Evolutionary conservation across 2,329 filamentous ascomycete genomes (phyloP).

Genomic region (Clonostachys byssicola): DNA sequence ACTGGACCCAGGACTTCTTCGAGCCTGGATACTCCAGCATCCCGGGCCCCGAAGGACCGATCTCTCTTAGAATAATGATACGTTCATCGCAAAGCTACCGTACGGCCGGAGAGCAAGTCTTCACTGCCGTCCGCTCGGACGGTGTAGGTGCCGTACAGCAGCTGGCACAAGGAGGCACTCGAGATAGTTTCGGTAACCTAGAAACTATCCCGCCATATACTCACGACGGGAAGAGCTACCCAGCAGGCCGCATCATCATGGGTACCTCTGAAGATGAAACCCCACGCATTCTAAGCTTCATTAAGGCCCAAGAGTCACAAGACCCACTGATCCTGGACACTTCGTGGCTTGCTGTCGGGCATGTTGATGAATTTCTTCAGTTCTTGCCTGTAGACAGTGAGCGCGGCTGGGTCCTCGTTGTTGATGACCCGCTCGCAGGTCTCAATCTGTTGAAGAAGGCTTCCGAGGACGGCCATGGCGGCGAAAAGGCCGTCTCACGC

Average conservation of each 20-base stretch:
- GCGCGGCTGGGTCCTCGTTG: slow-evolving; percentile 14
- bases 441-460: slow-evolving; percentile 11
- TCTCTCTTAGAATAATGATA: slow-evolving; percentile 24
- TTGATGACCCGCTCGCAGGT: slow-evolving; percentile 12
- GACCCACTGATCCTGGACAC: slow-evolving; percentile 24
- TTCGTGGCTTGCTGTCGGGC: slow-evolving; percentile 15
- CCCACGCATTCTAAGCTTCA: slow-evolving; percentile 15
- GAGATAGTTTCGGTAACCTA: slow-evolving; percentile 22
- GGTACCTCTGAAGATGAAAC: slow-evolving; percentile 6
- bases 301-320: slow-evolving; percentile 26
- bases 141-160: slow-evolving; percentile 24
- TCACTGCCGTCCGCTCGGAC: slow-evolving; percentile 19
- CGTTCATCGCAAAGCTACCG: slow-evolving; percentile 18
- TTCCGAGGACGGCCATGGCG: slow-evolving; percentile 7
- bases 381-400: slow-evolving; percentile 15
- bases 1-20: slow-evolving; percentile 32
- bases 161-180: slow-evolving; percentile 4
- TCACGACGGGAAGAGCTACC: slow-evolving; percentile 9
- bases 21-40: slow-evolving; percentile 31
- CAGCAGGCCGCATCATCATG: slow-evolving; percentile 11
- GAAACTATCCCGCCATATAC: slow-evolving; percentile 29
- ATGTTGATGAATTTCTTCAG: slow-evolving; percentile 21
- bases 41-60: slow-evolving; percentile 23
- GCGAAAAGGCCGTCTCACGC: slow-evolving; percentile 8
- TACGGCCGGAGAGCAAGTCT: slow-evolving; percentile 20